Evolutionary conservation across 2,329 filamentous ascomycete species (phyloP).

Genomic region (Fusarium guadeloupense): DNA sequence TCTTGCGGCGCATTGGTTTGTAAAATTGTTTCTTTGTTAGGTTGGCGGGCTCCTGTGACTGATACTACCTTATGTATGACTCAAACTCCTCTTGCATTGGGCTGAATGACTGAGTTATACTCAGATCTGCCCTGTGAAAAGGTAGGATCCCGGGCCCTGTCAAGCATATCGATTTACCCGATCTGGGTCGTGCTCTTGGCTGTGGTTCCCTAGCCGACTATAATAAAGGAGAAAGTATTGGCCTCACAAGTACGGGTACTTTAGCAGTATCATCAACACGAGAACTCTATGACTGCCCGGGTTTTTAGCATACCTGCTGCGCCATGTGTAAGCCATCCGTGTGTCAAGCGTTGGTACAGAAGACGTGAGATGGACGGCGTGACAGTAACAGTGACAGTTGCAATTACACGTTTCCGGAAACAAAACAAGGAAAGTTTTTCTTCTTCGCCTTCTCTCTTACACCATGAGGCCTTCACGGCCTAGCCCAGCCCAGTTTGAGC

Average conservation of each 20-base stretch:
- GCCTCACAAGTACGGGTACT: background rate
- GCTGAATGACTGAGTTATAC: conserved; percentile 4
- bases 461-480: background rate
- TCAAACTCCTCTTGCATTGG: conserved; percentile 8
- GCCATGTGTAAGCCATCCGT: conserved; percentile 12
- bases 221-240: background rate
- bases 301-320: background rate
- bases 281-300: background rate
- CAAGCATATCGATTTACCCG: conserved; percentile 28
- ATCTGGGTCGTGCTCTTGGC: conserved; percentile 21
- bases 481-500: conserved; percentile 3
- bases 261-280: background rate
- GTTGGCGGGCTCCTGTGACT: background rate
- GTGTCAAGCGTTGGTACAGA: conserved; percentile 9
- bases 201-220: conserved; percentile 19
- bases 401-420: conserved; percentile 13
- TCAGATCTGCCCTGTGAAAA: conserved; percentile 20
- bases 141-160: conserved; percentile 4
- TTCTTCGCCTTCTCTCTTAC: background rate
- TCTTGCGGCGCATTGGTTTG: background rate
- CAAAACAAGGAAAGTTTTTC: conserved; percentile 16
- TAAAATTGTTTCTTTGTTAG: background rate
- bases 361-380: conserved; percentile 8
- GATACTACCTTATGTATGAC: background rate
- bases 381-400: background rate